Evolutionary conservation across 2,329 filamentous ascomycete genomes (phyloP), one percentile per base, ranked within the genome.

Genomic region (Sordariomycetes sp.): DNA sequence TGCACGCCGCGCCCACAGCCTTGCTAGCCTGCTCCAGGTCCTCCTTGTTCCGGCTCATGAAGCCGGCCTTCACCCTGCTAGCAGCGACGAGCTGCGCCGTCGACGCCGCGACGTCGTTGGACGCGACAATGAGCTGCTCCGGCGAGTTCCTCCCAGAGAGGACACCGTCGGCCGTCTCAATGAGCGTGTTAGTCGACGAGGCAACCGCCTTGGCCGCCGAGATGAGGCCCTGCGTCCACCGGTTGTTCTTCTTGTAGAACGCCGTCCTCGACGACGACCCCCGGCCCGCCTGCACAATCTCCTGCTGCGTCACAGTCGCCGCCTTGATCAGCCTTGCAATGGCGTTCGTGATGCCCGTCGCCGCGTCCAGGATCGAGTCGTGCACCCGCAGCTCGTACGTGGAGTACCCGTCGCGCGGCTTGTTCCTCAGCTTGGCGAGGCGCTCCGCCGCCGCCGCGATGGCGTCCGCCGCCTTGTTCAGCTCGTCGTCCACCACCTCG

Each of bases 241-340:
- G 84, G 74, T 97, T 99, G 80, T 99, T 96, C 78, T 97, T 97
- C 81, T 97, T 97, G 84, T 99, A 99, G 72, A 99, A 99, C 25
- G 91, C 90, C 1, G 91, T 95, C 59, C 86, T 82, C 52, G 90
- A 95, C 55, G 89, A 89, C 28, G 86, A 87, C 39, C 94, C 94
- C 22, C 89, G 86, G 8, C 94, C 94, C 61, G 95, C 90, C 62
- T 90, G 86, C 51, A 99, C 94, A 67, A 99, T 99, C 74, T 99
- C 94, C 69, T 95, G 85, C 69, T 99, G 94, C 1, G 92, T 95
- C 20, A 81, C 84, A 0, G 92, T 95, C 7, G 94, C 94, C 1
- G 94, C 94, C 72, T 94, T 92, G 77, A 99, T 97, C 59, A 99
- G 81, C 68, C 89, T 86, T 0, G 89, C 89, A 65, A 99, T 97